A percentile compares a stretch with the other conserved stretches of the same genome.
phyloP scores from a whole-genome alignment of 78 protist genomes.

The Pigoraptor vietnamica region DNA sequence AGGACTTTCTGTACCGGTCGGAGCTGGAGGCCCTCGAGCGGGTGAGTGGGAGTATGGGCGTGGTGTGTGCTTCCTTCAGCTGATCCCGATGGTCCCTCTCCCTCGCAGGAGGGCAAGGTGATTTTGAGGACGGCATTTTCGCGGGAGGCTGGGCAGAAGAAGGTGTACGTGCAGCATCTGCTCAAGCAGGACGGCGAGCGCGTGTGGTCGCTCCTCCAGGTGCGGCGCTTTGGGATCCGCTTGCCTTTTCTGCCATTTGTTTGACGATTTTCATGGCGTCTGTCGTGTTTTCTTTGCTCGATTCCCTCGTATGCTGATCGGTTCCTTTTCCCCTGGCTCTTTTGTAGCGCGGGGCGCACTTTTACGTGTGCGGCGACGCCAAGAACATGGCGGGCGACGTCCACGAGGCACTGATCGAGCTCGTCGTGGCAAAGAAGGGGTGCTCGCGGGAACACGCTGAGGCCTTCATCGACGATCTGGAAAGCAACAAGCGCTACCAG shows the following conservation, averaged over 20 bases:
- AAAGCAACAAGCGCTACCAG: slow-evolving; percentile 25
- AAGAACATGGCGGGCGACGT: slow-evolving; percentile 65
- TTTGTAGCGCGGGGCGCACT: background rate
- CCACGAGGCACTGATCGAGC: slow-evolving; percentile 31
- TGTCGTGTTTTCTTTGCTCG: no score
- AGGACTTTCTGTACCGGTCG: slow-evolving; percentile 72
- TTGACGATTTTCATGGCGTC: no score
- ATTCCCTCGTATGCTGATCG: no score
- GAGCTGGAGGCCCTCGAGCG: slow-evolving; percentile 25
- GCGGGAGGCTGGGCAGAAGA: slow-evolving; percentile 17
- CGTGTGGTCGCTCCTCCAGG: slow-evolving; percentile 35
- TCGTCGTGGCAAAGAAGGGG: slow-evolving; percentile 12
- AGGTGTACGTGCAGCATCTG: slow-evolving; percentile 69
- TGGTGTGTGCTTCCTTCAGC: background rate
- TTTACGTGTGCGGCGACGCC: slow-evolving; percentile 71
- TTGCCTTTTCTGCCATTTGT: no score
- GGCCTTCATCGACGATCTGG: slow-evolving; percentile 34
- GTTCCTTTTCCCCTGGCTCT: no score
- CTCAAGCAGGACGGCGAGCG: slow-evolving; percentile 21
- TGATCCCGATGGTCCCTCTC: background rate
- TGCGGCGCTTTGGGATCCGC: no score
- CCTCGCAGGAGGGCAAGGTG: background rate
- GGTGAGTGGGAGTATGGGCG: background rate
- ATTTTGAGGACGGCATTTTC: slow-evolving; percentile 51
- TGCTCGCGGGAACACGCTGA: slow-evolving; percentile 25